Percentiles rank a stretch among this genome's conserved stretches.
Evolutionary conservation across 129 eudicot species (phyloP).

Genomic region (Kitagawia praeruptora): DNA sequence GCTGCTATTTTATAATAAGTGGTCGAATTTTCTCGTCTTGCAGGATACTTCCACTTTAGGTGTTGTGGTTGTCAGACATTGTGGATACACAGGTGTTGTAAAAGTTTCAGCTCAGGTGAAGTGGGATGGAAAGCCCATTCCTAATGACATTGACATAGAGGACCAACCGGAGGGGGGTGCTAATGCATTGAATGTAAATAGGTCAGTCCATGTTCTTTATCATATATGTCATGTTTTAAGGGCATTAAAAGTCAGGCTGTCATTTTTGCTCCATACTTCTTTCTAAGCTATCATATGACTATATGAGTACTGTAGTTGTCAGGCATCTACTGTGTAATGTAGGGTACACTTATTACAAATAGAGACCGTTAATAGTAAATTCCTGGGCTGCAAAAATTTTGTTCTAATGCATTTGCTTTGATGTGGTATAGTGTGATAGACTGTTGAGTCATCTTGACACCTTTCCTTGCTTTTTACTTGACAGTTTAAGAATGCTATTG

Average conservation of each 20-base stretch:
- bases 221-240: neutral
- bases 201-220: conserved; percentile 40
- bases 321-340: neutral
- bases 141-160: conserved; percentile 72
- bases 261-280: neutral
- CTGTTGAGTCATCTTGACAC: neutral
- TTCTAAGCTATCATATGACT: neutral
- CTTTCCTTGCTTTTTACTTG: neutral
- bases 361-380: neutral
- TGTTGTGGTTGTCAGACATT: conserved; percentile 85
- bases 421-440: neutral
- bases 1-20: conserved; percentile 4
- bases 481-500: conserved; percentile 77
- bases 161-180: conserved; percentile 98
- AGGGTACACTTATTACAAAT: neutral
- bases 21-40: conserved; percentile 10
- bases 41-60: conserved; percentile 96
- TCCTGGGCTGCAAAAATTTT: neutral
- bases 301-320: neutral
- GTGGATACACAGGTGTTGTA: conserved; percentile 86
- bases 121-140: conserved; percentile 54
- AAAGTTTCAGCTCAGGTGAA: conserved; percentile 60
- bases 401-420: neutral
- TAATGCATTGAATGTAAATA: conserved; percentile 84
- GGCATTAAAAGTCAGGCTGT: neutral